phyloP scores from a whole-genome alignment of 805 yeast genomes.

The Ogataea methanolica region DNA sequence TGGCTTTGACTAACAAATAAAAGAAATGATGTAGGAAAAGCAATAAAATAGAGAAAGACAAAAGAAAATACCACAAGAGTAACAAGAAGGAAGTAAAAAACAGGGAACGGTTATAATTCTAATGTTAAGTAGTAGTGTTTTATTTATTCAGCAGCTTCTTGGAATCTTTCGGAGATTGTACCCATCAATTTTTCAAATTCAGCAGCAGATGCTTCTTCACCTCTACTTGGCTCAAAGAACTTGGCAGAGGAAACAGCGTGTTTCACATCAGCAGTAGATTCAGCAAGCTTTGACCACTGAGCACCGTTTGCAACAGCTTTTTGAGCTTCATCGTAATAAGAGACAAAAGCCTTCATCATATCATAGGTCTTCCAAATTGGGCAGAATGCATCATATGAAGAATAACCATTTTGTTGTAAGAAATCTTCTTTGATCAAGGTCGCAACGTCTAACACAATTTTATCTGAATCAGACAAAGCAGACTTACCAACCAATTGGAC shows the following conservation, averaged over 20 bases:
- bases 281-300: conserved; percentile 87
- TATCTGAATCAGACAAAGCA: conserved; percentile 94
- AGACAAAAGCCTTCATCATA: conserved; percentile 94
- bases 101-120: not conserved
- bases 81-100: not conserved
- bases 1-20: not conserved
- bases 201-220: conserved; percentile 69
- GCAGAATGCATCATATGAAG: conserved; percentile 97
- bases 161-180: conserved; percentile 82
- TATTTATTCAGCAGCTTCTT: conserved; percentile 83
- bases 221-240: conserved; percentile 92
- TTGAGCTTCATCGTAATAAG: conserved; percentile 96
- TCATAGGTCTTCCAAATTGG: conserved; percentile 98
- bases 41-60: not conserved
- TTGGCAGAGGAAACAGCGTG: conserved; percentile 92
- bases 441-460: conserved; percentile 93
- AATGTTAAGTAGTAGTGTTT: not conserved
- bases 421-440: conserved; percentile 92
- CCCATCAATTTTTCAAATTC: conserved; percentile 75
- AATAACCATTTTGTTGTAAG: conserved; percentile 98
- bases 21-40: not conserved
- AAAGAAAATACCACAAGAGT: not conserved
- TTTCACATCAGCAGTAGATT: conserved; percentile 84
- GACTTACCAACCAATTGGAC: conserved; percentile 99
- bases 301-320: conserved; percentile 93